Base-by-base conservation (phyloP, 768 basidiomycete species). In the Sporobolomyces phaffii region DNA sequence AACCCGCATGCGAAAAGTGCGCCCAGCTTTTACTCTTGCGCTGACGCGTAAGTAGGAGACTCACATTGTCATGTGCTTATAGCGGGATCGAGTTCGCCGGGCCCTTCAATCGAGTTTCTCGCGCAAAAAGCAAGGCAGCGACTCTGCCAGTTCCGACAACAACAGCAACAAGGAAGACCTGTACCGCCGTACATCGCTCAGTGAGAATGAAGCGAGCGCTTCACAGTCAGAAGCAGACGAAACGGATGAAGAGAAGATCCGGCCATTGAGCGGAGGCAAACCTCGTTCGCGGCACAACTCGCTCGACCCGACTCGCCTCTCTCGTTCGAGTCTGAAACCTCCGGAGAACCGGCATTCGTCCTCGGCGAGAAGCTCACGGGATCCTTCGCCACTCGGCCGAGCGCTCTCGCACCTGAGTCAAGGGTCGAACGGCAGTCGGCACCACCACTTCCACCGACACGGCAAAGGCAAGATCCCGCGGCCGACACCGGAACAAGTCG, bases 1-100 rank as follows among this genome's bases (percentile, higher is more conserved):
- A 65, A 80, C 80, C 36, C 84, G 83, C 61, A 83, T 84, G 62
- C 82, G 87, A 58, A 94, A 86, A 75, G 79, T 79, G 33, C 15
- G 75, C 45, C 28, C 5, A 5, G 13, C 10, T 18, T 9, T 15
- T 22, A 0, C 0, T 48, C 15, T 38, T 22, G 15, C 15, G 31
- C 10, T 38, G 1, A 24, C 41, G 5, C 18, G 36, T 43, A 11
- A 11, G 4, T 18, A 2, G 28, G 28, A 14, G 17, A 28, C 22
- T 29, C 5, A 43, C n/a, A 17, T 5, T 51, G 52, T 18, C 38
- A 0, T 15, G 17, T 13, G 22, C 38, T 31, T 24, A 8, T 47
- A 72, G 71, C 66, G 71, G 33, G 71, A 72, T 34, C 66, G 68
- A 18, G 62, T 72, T 33, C 67, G 67, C 33, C 54, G 61, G n/a